phyloP scores from a whole-genome alignment of 1,139 yeast species.

The Candida glucosophila region DNA sequence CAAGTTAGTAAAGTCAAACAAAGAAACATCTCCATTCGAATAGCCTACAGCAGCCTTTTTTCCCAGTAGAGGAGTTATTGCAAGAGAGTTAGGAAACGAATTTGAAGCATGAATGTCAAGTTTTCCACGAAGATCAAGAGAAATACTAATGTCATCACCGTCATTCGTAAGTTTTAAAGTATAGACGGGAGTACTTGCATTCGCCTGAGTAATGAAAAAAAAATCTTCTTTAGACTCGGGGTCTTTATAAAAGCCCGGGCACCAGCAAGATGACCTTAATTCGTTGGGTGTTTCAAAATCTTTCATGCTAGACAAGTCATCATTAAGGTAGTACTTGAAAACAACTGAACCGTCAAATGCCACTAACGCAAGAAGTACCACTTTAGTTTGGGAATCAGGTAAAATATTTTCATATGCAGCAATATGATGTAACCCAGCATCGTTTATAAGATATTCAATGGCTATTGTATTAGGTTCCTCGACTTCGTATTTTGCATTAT shows the following conservation, averaged over 20 bases:
- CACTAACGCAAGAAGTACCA: conserved; percentile 47
- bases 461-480: conserved; percentile 39
- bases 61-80: conserved; percentile 36
- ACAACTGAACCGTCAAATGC: conserved; percentile 51
- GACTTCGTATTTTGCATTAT: conserved; percentile 47
- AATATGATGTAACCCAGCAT: conserved; percentile 71
- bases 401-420: conserved; percentile 49
- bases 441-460: conserved; percentile 34
- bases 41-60: conserved; percentile 68
- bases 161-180: conserved; percentile 20
- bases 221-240: conserved; percentile 40
- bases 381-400: conserved; percentile 28
- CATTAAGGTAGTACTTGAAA: conserved; percentile 29
- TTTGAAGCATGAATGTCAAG: conserved; percentile 22
- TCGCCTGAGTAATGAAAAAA: conserved; percentile 47
- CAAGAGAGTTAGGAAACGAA: conserved; percentile 53
- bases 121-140: conserved; percentile 17
- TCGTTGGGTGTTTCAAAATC: conserved; percentile 11
- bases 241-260: conserved; percentile 41
- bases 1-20: conserved; percentile 55
- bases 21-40: conserved; percentile 70
- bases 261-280: conserved; percentile 18
- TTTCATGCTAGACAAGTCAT: conserved; percentile 22
- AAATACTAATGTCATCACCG: conserved; percentile 12
- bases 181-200: conserved; percentile 48